These are phyloP conservation scores for Syzygium grande DNA, from an alignment of 345 rosid genomes.

Conservation along the genomic window DNA sequence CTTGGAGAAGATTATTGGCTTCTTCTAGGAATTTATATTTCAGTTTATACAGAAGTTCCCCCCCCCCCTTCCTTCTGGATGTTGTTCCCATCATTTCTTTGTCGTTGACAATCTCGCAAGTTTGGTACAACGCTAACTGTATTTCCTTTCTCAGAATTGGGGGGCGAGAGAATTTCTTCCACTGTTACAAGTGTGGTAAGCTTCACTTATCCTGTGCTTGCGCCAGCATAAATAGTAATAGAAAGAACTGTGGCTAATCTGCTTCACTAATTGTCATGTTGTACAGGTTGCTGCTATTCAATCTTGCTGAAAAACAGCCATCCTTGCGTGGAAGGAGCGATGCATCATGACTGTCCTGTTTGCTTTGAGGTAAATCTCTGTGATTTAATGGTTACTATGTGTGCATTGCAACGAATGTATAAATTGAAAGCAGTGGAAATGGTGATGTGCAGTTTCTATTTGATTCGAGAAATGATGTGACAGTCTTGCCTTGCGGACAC, in stretches of 20 bases:
- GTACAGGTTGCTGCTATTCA: conserved; percentile 83
- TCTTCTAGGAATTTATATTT: neutral
- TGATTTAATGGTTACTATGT: neutral
- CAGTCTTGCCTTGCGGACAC: conserved; percentile 80
- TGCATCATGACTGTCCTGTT: conserved; percentile 93
- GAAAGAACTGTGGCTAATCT: neutral
- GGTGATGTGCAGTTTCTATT: conserved; percentile 53
- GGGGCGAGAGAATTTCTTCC: conserved; percentile 79
- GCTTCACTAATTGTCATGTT: neutral
- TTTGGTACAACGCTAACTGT: neutral
- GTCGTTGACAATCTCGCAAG: neutral
- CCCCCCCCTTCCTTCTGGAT: neutral
- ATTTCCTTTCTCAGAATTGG: conserved; percentile 40
- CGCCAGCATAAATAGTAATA: neutral
- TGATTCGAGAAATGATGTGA: conserved; percentile 65
- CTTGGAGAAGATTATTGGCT: neutral
- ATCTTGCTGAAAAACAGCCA: conserved; percentile 58
- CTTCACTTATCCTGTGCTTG: neutral
- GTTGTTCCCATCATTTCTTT: neutral
- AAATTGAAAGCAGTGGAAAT: neutral
- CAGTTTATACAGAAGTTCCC: neutral
- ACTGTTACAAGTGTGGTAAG: conserved; percentile 89
- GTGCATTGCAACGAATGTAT: neutral
- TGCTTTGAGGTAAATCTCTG: conserved; percentile 67
- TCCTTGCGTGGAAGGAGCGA: conserved; percentile 94